Conservation (phyloP, 179 eudicot species). For the Beta corolliflora region DNA sequence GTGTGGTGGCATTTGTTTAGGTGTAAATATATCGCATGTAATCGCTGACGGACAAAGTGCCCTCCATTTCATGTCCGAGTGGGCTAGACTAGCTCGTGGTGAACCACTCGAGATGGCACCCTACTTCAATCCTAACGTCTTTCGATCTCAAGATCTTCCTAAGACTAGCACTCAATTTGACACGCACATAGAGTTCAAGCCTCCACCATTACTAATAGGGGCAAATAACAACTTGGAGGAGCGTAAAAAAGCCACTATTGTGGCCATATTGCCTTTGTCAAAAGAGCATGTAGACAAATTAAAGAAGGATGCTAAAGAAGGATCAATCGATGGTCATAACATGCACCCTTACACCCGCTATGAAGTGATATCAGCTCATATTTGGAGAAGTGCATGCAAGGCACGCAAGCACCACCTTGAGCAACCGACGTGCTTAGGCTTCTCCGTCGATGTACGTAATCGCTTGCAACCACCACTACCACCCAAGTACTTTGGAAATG, state of each 20-base stretch:
- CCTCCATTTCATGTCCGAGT: conserved; percentile 44
- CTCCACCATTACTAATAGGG: conserved; percentile 36
- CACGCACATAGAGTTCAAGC: not conserved
- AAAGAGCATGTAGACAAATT: conserved; percentile 40
- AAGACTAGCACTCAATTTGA: not conserved
- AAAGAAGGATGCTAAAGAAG: conserved; percentile 30
- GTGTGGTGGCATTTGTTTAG: conserved; percentile 39
- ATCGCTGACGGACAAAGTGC: conserved; percentile 49
- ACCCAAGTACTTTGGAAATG: conserved; percentile 45
- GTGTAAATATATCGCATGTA: conserved; percentile 37
- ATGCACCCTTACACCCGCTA: conserved; percentile 36
- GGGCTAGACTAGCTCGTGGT: conserved; percentile 49
- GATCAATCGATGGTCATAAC: no score
- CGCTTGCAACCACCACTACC: conserved; percentile 44
- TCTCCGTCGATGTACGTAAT: conserved; percentile 35
- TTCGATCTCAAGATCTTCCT: conserved; percentile 18
- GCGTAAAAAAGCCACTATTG: conserved; percentile 35
- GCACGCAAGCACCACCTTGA: conserved; percentile 26
- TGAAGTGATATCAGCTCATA: conserved; percentile 47
- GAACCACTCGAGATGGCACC: conserved; percentile 30
- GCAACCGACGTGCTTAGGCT: conserved; percentile 39
- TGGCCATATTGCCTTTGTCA: conserved; percentile 30
- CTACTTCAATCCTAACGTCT: conserved; percentile 26
- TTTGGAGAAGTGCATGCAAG: conserved; percentile 50
- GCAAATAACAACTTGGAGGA: conserved; percentile 27